A percentile compares a stretch with the other conserved stretches of the same genome.
Conservation (phyloP, 768 basidiomycete genomes). For the Cubamyces sp. region DNA sequence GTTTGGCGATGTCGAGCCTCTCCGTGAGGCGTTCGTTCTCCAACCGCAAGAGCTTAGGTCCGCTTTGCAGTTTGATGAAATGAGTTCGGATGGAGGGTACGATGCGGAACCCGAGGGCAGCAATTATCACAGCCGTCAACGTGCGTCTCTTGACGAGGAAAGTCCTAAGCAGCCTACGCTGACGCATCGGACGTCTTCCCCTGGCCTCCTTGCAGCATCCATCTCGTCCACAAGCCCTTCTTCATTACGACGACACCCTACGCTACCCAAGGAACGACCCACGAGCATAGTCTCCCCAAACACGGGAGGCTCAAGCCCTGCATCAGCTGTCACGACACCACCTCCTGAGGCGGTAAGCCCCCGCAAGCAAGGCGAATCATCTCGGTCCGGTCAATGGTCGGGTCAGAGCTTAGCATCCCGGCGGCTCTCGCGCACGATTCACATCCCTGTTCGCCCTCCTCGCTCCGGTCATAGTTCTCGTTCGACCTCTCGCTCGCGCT, state of each 20-base stretch:
- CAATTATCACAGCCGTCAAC: constrained; percentile 62
- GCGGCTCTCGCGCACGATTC: constrained; percentile 83
- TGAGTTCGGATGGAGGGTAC: constrained; percentile 81
- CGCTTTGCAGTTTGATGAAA: constrained; percentile 67
- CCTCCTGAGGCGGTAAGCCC: constrained; percentile 67
- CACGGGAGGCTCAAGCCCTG: constrained; percentile 60
- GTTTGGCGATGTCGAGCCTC: constrained; percentile 35
- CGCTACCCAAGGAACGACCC: constrained; percentile 68
- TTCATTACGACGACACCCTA: constrained; percentile 68
- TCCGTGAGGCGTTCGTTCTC: constrained; percentile 65
- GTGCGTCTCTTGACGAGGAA: constrained; percentile 63
- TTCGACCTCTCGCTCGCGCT: constrained; percentile 93
- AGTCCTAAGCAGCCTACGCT: constrained; percentile 44
- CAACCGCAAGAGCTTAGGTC: constrained; percentile 61
- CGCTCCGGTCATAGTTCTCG: constrained; percentile 86
- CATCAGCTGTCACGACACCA: constrained; percentile 43
- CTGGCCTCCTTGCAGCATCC: constrained; percentile 65
- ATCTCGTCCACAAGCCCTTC: constrained; percentile 69
- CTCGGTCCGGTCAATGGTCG: constrained; percentile 55
- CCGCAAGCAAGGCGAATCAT: constrained; percentile 58
- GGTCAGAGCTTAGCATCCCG: constrained; percentile 60
- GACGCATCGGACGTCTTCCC: constrained; percentile 58
- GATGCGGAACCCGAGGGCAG: constrained; percentile 73
- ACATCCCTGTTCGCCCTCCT: constrained; percentile 67
- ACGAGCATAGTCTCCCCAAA: constrained; percentile 54